Percentiles rank a stretch among this genome's conserved stretches.
Conservation (phyloP, 805 yeast species). For the Candida sphagnicola region DNA sequence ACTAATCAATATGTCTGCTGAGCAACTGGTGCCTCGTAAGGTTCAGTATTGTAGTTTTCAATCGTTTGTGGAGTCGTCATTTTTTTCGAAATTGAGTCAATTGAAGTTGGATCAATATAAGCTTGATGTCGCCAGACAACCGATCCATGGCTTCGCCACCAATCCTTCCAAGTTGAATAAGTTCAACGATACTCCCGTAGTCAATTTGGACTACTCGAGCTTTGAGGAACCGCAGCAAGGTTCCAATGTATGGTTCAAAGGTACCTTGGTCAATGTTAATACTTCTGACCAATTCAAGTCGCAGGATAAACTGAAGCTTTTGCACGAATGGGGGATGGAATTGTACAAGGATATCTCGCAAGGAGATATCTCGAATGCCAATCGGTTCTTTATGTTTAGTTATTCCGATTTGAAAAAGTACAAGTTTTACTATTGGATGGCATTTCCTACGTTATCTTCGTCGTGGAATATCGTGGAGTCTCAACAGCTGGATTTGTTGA, state of each 20-base stretch:
- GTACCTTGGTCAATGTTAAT: constrained; percentile 57
- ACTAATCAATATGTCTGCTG: background rate
- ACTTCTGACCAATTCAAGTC: constrained; percentile 82
- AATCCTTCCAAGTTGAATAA: constrained; percentile 31
- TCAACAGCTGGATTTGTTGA: background rate
- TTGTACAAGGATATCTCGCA: constrained; percentile 21
- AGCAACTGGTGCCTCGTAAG: background rate
- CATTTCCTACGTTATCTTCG: constrained; percentile 62
- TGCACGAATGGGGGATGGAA: constrained; percentile 38
- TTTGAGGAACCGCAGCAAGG: constrained; percentile 13
- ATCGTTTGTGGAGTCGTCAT: constrained; percentile 82
- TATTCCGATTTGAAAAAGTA: constrained; percentile 90
- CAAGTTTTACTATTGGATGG: constrained; percentile 86
- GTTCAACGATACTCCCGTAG: constrained; percentile 30
- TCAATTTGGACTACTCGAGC: constrained; percentile 32
- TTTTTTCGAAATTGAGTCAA: constrained; percentile 71
- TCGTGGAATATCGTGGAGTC: constrained; percentile 38
- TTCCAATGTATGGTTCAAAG: constrained; percentile 21
- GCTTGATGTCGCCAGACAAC: constrained; percentile 47
- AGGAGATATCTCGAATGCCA: constrained; percentile 29
- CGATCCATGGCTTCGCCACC: constrained; percentile 42
- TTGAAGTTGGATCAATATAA: constrained; percentile 71
- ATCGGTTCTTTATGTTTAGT: constrained; percentile 41
- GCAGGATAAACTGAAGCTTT: constrained; percentile 56
- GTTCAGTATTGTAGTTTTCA: constrained; percentile 48